Evolutionary conservation across 2,329 filamentous ascomycete species (phyloP), one percentile per base, ranked within the genome.

Genomic region (Penicillium polonicum): DNA sequence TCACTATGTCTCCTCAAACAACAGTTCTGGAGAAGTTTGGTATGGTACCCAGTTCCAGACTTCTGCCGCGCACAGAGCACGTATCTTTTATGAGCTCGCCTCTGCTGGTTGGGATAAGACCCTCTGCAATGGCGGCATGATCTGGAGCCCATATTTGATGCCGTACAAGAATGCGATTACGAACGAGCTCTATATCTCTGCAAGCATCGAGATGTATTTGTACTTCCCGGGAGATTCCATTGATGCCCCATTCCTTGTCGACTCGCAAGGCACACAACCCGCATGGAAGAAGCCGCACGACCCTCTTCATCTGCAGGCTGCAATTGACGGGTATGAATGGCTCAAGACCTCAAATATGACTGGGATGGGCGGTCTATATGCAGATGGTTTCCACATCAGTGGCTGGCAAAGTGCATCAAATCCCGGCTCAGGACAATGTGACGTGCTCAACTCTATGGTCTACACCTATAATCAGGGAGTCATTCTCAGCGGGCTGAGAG

Each of bases 101-200:
- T 82, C 85, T 5, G 78, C 82, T 12, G 91, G 93, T 5, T 97
- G 92, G 91, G 89, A 95, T 69, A 88, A 84, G 23, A 81, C 80
- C 25, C 82, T 96, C 5, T 97, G 93, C 68, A 84, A 83, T 5
- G 93, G 93, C 23, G 93, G 93, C 44, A 95, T 97, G 89, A 83
- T 86, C 15, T 97, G 93, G 93, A 95, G 90, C 64, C 91, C 91
- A 3, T 84, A 85, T 36, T 77, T 93, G 29, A 75, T 82, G 39
- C 91, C 92, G 0, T 97, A 97, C 79, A 97, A 97, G 72, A 97
- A 97, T 69, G 91, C 93, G 61, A 95, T 97, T 67, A 97, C 93
- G 31, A 97, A 97, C 69, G 86, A 97, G 71, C 83, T 97, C 1
- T 97, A 85, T 76, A 90, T 97, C 59, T 83, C 92, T 0, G 91